Base-by-base conservation (phyloP, 2,329 filamentous ascomycete species). In the Sphaerulina vaccinii region DNA sequence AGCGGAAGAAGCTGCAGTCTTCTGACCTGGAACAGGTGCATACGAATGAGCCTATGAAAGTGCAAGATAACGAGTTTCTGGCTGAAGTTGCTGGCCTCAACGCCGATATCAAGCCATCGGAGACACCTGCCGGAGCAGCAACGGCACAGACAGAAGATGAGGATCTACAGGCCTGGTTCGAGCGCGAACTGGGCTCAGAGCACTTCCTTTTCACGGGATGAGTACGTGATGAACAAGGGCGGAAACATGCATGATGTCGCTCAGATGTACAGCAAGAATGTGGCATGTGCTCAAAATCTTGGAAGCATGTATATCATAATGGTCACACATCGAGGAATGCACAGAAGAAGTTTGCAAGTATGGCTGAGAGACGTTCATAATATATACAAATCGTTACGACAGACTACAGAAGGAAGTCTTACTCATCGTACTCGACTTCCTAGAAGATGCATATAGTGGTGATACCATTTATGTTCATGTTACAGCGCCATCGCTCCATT, bases 161-260 rank as follows among this genome's bases (percentile, higher is more conserved):
- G 24, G 54, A 55, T 7, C 13, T 61, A 2, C 36, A 54, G 27
- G 55, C 54, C 32, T 65, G 61, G 63, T 66, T 65, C 47, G 55
- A 58, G 35, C 52, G 54, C n/a, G 56, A 65, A 15, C 58, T 66
- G 29, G 65, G 64, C 1, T 52, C 50, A 5, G 65, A 67, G 39
- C 21, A 49, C 7, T 66, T 66, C 46, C 54, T 56, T 18, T 58
- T 52, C 8, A 39, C 60, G n/a, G 60, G 58, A 64, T 11, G 21
- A 18, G 24, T 11, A 10, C 11, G 21, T 10, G 4, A 9, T 10
- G 15, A 22, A 19, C 15, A 29, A 3, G 18, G 9, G 32, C 40
- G 6, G 7, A 16, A 27, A n/a, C 2, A 5, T 37, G 18, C 21
- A 38, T 13, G 33, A 32, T 23, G 22, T 19, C 5, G 9, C 33